Evolutionary conservation across 306 rosid species (phyloP).

Genomic region (Herpetospermum pedunculosum): DNA sequence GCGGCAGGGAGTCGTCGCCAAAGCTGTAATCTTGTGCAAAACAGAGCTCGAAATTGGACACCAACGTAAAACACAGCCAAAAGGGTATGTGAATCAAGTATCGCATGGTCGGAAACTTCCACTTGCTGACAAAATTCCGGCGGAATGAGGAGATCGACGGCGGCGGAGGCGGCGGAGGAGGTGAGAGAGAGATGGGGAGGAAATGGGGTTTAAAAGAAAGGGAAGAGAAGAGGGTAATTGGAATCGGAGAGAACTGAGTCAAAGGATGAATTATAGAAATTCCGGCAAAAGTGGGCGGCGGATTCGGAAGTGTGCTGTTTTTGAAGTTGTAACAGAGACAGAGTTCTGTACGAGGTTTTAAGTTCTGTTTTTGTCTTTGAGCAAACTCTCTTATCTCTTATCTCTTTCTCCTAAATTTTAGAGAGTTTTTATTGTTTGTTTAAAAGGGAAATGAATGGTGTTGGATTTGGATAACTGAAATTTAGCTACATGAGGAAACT

Average conservation of each 20-base stretch:
- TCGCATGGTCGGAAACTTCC: constrained; percentile 10
- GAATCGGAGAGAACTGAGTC: background rate
- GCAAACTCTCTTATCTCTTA: background rate
- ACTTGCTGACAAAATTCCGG: background rate
- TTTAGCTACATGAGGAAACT: no score
- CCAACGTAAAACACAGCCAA: background rate
- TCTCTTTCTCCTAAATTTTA: background rate
- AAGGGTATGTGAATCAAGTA: background rate
- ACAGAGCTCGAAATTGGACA: constrained; percentile 12
- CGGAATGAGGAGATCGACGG: no score
- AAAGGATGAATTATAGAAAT: background rate
- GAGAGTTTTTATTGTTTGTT: background rate
- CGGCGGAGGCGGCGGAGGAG: background rate
- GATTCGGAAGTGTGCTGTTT: background rate
- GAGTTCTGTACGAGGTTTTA: background rate
- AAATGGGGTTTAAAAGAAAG: background rate
- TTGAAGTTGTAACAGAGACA: no score
- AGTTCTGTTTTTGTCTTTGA: background rate
- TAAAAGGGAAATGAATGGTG: background rate
- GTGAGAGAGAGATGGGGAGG: background rate
- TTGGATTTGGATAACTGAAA: background rate
- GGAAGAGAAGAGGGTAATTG: background rate
- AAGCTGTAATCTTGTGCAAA: constrained; percentile 23
- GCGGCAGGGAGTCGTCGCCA: background rate
- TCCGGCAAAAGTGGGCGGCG: background rate